Evolutionary conservation across 352 stramenopile genomes (phyloP).

Genomic region (Globisporangium spinosum): DNA sequence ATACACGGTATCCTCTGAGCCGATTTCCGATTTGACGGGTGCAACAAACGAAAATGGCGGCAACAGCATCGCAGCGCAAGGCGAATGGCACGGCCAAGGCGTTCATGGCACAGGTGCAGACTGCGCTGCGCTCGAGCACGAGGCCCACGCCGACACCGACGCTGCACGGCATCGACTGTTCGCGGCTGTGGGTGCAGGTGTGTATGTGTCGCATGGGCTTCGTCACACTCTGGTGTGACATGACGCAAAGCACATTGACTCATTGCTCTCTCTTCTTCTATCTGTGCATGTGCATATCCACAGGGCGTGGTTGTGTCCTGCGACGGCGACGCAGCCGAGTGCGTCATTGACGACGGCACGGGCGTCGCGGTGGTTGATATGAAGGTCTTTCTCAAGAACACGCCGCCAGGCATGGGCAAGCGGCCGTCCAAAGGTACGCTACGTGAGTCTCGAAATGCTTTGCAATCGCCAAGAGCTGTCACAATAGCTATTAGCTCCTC

Average conservation of each 20-base stretch:
- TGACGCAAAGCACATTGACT: no score
- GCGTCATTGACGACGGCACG: slow-evolving; percentile 74
- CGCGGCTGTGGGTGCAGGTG: slow-evolving; percentile 78
- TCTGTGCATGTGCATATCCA: background rate
- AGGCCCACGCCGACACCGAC: slow-evolving; percentile 40
- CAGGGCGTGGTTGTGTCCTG: slow-evolving; percentile 55
- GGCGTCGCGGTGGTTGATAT: slow-evolving; percentile 57
- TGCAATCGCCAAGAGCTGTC: no score
- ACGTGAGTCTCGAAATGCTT: no score
- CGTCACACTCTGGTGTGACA: no score
- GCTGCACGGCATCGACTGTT: slow-evolving; percentile 59
- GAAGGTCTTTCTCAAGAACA: slow-evolving; percentile 61
- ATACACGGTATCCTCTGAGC: background rate
- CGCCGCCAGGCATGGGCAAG: slow-evolving; percentile 39
- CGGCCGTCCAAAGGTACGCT: slow-evolving; percentile 31
- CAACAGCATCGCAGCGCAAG: slow-evolving; percentile 7
- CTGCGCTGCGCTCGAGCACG: slow-evolving; percentile 31
- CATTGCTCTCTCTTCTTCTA: no score
- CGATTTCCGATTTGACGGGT: background rate
- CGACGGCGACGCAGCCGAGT: slow-evolving; percentile 32
- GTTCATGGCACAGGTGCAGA: slow-evolving; percentile 56
- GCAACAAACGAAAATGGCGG: background rate
- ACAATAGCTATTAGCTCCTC: no score
- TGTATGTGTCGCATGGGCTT: no score
- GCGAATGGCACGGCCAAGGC: slow-evolving; percentile 44